Percentiles rank a stretch among this genome's conserved stretches.
Conservation (phyloP, 83 land plant genomes). For the Larix sibirica region DNA sequence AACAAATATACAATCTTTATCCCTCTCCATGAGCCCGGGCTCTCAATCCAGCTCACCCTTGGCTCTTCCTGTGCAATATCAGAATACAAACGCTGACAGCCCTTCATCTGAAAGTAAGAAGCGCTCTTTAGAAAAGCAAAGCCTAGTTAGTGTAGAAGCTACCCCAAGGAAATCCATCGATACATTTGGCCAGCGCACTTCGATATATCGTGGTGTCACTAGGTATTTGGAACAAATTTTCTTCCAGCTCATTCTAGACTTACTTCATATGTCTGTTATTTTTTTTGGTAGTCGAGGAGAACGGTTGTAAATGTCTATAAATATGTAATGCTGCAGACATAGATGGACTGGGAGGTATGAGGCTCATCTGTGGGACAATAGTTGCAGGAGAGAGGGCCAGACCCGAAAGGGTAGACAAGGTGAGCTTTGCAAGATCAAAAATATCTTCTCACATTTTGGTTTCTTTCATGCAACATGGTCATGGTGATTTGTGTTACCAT, state of each 20-base stretch:
- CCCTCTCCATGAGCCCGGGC: conserved; percentile 69
- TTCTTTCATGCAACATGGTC: no score
- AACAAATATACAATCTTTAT: conserved; percentile 28
- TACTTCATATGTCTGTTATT: no score
- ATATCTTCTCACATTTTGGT: no score
- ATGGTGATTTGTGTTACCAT: no score
- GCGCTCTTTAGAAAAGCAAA: conserved; percentile 31
- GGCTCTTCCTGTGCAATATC: conserved; percentile 27
- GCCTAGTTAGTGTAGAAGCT: conserved; percentile 47
- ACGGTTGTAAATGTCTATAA: no score
- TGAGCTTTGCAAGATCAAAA: background rate
- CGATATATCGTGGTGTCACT: conserved; percentile 94
- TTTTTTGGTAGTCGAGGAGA: no score
- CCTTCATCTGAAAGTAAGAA: conserved; percentile 34
- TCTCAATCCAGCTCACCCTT: conserved; percentile 29
- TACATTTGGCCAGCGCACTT: conserved; percentile 95
- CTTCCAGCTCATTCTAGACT: no score
- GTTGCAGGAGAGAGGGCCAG: conserved; percentile 98
- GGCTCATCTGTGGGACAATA: conserved; percentile 98
- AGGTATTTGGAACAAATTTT: conserved; percentile 41
- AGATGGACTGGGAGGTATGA: conserved; percentile 99
- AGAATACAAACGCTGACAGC: conserved; percentile 11
- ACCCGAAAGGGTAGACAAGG: conserved; percentile 99
- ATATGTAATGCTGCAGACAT: conserved; percentile 53
- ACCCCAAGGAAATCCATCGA: conserved; percentile 81